phyloP scores from a whole-genome alignment of 805 yeast genomes.

The Teunomyces tritomae region DNA sequence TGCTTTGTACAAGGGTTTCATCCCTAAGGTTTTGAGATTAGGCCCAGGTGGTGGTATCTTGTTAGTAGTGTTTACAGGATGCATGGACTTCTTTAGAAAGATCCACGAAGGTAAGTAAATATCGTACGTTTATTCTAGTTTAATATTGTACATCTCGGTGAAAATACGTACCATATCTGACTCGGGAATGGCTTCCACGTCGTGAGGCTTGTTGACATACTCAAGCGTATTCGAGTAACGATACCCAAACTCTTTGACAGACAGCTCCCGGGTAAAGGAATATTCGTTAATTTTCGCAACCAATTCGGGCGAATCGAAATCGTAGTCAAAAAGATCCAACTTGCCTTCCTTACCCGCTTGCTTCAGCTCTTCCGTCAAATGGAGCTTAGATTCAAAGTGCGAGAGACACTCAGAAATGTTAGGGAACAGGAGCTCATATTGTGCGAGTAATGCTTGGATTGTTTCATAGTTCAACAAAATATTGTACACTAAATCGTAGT shows the following conservation, averaged over 20 bases:
- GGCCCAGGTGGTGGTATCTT: conserved; percentile 99
- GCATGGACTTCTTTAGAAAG: conserved; percentile 91
- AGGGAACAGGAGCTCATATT: conserved; percentile 10
- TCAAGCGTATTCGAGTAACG: conserved; percentile 3
- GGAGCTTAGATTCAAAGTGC: conserved; percentile 16
- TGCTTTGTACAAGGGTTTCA: conserved; percentile 92
- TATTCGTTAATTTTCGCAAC: conserved; percentile 4
- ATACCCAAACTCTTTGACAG: background rate
- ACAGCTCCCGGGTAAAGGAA: background rate
- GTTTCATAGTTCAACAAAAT: conserved; percentile 25
- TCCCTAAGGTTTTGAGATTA: conserved; percentile 93
- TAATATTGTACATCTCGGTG: conserved; percentile 1
- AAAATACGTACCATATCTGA: conserved; percentile 3
- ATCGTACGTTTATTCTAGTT: background rate
- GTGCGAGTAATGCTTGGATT: conserved; percentile 14
- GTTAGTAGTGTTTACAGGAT: conserved; percentile 91
- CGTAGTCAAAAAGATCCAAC: conserved; percentile 21
- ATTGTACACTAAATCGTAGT: conserved; percentile 29
- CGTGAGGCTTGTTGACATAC: conserved; percentile 3
- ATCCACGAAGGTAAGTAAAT: conserved; percentile 25
- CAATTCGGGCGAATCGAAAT: conserved; percentile 25
- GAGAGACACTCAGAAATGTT: conserved; percentile 16
- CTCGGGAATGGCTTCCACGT: background rate
- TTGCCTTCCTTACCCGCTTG: conserved; percentile 9
- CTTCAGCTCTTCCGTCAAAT: conserved; percentile 15